Evolutionary conservation across 2,329 filamentous ascomycete species (phyloP).

Genomic region (Tolypocladium sp.): DNA sequence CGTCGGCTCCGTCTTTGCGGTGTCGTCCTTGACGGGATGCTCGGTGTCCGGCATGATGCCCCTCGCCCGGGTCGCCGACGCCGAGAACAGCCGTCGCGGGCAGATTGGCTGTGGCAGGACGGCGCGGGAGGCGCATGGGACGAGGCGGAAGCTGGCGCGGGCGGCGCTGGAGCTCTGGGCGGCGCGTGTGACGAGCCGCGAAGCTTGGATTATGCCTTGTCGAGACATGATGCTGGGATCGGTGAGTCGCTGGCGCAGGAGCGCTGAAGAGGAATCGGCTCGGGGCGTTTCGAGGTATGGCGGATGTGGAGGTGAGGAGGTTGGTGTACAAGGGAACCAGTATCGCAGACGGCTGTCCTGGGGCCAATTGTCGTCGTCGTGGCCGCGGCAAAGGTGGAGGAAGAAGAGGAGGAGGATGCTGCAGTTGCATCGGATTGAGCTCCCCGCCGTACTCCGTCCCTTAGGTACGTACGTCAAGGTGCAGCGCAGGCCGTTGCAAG

Average conservation of each 20-base stretch:
- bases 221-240: conserved; percentile 17
- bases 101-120: neutral
- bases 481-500: neutral
- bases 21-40: conserved; percentile 38
- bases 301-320: neutral
- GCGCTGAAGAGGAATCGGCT: neutral
- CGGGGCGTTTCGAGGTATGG: neutral
- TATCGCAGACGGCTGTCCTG: neutral
- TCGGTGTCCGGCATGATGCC: conserved; percentile 52
- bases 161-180: conserved; percentile 15
- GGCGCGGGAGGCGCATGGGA: conserved; percentile 4
- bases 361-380: neutral
- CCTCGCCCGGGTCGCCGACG: conserved; percentile 21
- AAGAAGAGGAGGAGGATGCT: neutral
- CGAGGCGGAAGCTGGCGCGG: conserved; percentile 12
- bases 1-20: conserved; percentile 25
- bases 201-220: conserved; percentile 24
- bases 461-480: conserved; percentile 3
- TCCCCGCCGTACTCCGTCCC: neutral
- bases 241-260: neutral
- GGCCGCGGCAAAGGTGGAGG: neutral
- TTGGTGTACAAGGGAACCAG: neutral
- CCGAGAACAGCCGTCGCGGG: conserved; percentile 19
- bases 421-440: neutral
- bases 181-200: conserved; percentile 25